Evolutionary conservation across 257 asterid genomes (phyloP).

Genomic region (Knoxia roxburghii): DNA sequence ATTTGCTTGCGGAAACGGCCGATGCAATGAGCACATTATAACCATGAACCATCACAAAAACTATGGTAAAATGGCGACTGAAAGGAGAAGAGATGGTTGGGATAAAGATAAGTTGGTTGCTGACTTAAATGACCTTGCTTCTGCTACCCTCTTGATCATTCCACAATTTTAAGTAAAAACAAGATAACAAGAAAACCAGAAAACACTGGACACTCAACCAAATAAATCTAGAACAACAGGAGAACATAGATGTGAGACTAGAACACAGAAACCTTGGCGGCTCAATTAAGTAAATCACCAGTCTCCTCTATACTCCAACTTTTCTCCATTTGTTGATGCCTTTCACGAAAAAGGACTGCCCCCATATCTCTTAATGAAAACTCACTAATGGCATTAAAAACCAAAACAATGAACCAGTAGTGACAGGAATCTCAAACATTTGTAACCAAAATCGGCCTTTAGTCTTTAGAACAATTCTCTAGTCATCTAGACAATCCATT

Average conservation of each 20-base stretch:
- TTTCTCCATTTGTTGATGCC: background rate
- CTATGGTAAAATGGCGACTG: background rate
- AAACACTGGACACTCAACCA: background rate
- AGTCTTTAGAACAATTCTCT: background rate
- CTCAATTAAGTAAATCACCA: background rate
- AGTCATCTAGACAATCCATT: background rate
- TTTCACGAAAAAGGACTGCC: background rate
- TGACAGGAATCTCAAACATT: background rate
- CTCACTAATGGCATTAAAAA: background rate
- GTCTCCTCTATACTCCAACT: background rate
- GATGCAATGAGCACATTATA: background rate
- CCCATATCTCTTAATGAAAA: background rate
- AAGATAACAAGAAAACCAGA: background rate
- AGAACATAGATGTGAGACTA: background rate
- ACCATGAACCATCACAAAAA: background rate
- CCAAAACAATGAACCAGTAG: background rate
- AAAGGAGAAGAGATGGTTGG: background rate
- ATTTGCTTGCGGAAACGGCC: background rate
- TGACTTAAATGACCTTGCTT: background rate
- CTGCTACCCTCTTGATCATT: background rate
- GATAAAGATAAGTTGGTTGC: background rate
- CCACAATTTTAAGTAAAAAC: background rate
- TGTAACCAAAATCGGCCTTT: background rate
- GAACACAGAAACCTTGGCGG: background rate
- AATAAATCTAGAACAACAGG: background rate